Evolutionary conservation across 106 monocot species (phyloP), one percentile per base, ranked within the genome.

Genomic region (Acorus calamus): DNA sequence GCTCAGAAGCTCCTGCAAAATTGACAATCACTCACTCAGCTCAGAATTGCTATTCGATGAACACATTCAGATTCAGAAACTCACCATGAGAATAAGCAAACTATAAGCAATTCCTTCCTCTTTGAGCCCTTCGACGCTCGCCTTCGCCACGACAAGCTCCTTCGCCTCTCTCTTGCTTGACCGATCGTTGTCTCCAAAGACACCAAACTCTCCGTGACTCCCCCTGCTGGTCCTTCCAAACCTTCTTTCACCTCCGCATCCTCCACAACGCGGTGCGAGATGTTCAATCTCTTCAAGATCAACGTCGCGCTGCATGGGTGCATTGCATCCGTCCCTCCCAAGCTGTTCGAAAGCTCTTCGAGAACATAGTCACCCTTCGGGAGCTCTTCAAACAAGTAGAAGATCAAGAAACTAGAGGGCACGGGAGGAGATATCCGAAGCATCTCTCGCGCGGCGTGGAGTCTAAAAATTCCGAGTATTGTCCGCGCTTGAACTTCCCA

Each of bases 371-470:
- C 94, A 42, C 94, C 94, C 55, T 94, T 94, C 5, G 90, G 94
- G 7, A 90, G 66, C 11, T 90, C 90, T 49, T 94, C 84, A 46
- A 78, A 82, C 51, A 94, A 78, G 4, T 84, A 65, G 65, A 94
- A 94, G n/a, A 87, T 87, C 45, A 94, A 65, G 76, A 94, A 94
- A 57, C 60, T 84, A 6, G 65, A 71, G 5, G 94, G 89, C 49
- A 69, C 60, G 0, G 94, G 94, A 2, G 86, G 84, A 4, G 94
- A 76, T 55, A 94, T 87, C 70, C 87, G 73, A 43, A 94, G 59
- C 94, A 94, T 82, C 73, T 94, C 90, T 60, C 94, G 79, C 43
- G 90, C 84, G 50, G 87, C 94, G 74, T 90, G 90, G 47, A 94
- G 84, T 66, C 94, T 82, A 52, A 94, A n/a, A 10, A 94, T 71